Evolutionary conservation across 2,329 filamentous ascomycete species (phyloP).

Genomic region (Hypoxylon sp.): DNA sequence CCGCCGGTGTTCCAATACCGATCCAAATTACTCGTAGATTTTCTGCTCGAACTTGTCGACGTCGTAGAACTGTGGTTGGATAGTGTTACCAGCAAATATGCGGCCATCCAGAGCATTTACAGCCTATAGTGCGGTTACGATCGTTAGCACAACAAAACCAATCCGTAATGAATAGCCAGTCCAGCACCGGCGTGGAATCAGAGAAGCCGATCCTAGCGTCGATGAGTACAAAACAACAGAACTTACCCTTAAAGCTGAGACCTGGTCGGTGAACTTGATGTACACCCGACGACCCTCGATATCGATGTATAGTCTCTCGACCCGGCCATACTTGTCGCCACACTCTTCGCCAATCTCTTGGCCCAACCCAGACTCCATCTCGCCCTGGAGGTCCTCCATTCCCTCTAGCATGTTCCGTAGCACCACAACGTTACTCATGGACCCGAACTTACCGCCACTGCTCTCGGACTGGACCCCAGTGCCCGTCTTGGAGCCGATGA

Average conservation of each 20-base stretch:
- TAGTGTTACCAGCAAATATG: constrained; percentile 88
- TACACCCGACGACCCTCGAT: constrained; percentile 79
- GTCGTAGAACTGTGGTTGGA: constrained; percentile 86
- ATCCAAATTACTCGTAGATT: constrained; percentile 59
- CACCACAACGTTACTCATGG: constrained; percentile 86
- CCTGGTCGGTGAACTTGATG: constrained; percentile 89
- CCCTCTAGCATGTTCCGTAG: constrained; percentile 88
- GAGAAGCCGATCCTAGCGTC: constrained; percentile 1
- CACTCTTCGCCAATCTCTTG: constrained; percentile 98
- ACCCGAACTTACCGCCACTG: constrained; percentile 71
- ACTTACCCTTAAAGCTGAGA: constrained; percentile 87
- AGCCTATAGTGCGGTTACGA: constrained; percentile 67
- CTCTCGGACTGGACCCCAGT: constrained; percentile 33
- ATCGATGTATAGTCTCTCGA: constrained; percentile 85
- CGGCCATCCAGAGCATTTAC: constrained; percentile 91
- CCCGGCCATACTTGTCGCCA: constrained; percentile 86
- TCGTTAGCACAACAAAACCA: constrained; percentile 7
- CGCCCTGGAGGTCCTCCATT: constrained; percentile 80
- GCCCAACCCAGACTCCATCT: constrained; percentile 81
- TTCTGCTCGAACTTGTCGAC: constrained; percentile 84
- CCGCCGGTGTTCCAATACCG: not conserved
- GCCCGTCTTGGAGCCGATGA: constrained; percentile 76
- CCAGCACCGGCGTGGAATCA: constrained; percentile 4
- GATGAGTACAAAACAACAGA: not conserved
- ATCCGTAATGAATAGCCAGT: constrained; percentile 4